Conservation (phyloP, 768 basidiomycete species). For the Hygrophorus russula region DNA sequence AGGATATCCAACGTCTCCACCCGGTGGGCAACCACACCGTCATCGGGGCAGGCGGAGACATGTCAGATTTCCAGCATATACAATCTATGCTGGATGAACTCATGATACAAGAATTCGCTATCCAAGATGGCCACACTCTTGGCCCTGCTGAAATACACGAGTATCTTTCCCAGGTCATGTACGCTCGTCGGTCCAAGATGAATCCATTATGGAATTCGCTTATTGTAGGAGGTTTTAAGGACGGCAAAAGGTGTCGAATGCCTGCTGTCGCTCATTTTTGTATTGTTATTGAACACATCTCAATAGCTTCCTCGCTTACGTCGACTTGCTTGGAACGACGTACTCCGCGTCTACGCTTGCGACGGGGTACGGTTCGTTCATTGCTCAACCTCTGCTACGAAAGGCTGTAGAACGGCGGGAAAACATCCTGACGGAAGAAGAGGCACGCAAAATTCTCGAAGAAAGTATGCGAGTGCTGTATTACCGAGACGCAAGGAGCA, state of each 20-base stretch:
- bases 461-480: conserved; percentile 88
- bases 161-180: conserved; percentile 86
- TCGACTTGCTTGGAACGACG: conserved; percentile 94
- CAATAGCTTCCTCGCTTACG: conserved; percentile 80
- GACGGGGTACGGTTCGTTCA: conserved; percentile 88
- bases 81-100: conserved; percentile 71
- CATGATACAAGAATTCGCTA: conserved; percentile 66
- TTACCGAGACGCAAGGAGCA: conserved; percentile 91
- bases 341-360: conserved; percentile 89
- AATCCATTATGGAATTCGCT: conserved; percentile 94
- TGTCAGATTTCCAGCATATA: conserved; percentile 95
- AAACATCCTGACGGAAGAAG: conserved; percentile 61
- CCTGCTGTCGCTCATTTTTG: not conserved
- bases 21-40: conserved; percentile 76
- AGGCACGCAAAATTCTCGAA: conserved; percentile 70
- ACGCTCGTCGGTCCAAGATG: conserved; percentile 76
- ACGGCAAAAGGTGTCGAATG: conserved; percentile 59
- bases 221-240: conserved; percentile 84
- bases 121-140: conserved; percentile 74
- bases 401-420: conserved; percentile 82
- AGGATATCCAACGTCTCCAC: conserved; percentile 84
- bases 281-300: not conserved
- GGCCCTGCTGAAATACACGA: conserved; percentile 89
- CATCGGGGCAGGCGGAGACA: conserved; percentile 90
- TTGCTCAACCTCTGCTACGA: conserved; percentile 87